Evolutionary conservation across 805 yeast genomes (phyloP), one percentile per base, ranked within the genome.

Genomic region (Lipomyces chichibuensis): DNA sequence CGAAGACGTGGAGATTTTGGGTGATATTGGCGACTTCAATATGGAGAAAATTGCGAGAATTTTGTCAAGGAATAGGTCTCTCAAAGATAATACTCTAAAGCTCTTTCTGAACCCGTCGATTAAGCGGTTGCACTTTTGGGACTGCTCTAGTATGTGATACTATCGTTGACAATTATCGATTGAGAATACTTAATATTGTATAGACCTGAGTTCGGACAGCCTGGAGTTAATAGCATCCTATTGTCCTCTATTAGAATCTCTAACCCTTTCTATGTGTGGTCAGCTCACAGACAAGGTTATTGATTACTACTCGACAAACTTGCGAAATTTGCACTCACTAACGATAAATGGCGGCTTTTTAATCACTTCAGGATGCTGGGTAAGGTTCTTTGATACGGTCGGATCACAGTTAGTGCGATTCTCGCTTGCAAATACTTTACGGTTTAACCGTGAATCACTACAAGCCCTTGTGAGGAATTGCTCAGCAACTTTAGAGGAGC

Each of bases 211-310:
- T 29, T 82, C 84, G 53, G 88, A 85, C 67, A 84, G 95, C 0
- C 83, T 88, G 68, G 84, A 85, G 72, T 82, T 86, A 70, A 85
- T 95, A 51, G 92, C 93, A 0, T 82, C 96, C 0, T 89, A 80
- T 75, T 91, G 97, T 72, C 97, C 97, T 0, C 82, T 88, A 33
- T 69, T 95, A 2, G 87, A 84, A 70, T 77, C 81, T 0, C 76
- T 95, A 56, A 88, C 88, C 0, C 79, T 95, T 57, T 86, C 87
- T 66, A 94, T 93, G 98, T 94, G 98, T 80, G 99, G 99, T 3
- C 93, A 90, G 72, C 79, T 95, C 53, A 92, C 89, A 72, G 90
- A 90, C 75, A 92, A 88, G 69, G 88, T 89, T 65, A 76, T 95
- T 66, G 75, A 80, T 20, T 89, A 91, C 75, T 85, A 84, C 67